Base-by-base conservation (phyloP, 768 basidiomycete species). In the Mycena galopus region DNA sequence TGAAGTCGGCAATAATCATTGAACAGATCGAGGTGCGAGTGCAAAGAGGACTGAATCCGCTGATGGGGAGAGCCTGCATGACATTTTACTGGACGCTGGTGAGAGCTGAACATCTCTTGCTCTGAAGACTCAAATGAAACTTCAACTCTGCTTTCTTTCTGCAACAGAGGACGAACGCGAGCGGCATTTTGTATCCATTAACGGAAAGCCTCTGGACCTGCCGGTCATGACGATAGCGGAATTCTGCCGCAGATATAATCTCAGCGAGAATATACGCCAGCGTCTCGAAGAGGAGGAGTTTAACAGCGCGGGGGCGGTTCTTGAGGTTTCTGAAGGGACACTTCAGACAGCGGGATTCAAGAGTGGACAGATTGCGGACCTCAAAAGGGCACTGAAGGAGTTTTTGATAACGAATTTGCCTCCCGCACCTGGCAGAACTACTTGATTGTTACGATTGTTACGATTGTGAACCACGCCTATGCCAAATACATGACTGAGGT, bases 301-400 rank as follows among this genome's bases (percentile, higher is more conserved):
- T 37, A 12, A 58, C 7, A 66, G 37, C 39, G 53, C 39, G 11
- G 65, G 53, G 29, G 55, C 53, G 17, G 39, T 66, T 11, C 27
- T 57, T 4, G 29, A 32, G 56, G 25, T 66, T 21, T 25, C 35
- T 9, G 37, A 57, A 8, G 17, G 21, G 27, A 55, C 56, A 30
- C 33, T 56, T 27, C n/a, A 27, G 39, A 10, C 14, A 0, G 55
- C 39, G 23, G 55, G 55, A 1, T 58, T 66, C 19, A 66, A 66
- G 47, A 14, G 25, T 16, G 65, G 65, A 27, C 65, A 66, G 39
- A 47, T 66, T 57, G 65, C 65, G 33, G 65, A 66, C 19, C 11
- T 66, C 27, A 66, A 44, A 39, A 56, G 27, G 35, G 65, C 65
- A 3, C 25, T 66, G 37, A 50, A 30, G 23, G 37, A 66, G 6